phyloP scores from a whole-genome alignment of 2,329 filamentous ascomycete species.

The Thelonectria olida region DNA sequence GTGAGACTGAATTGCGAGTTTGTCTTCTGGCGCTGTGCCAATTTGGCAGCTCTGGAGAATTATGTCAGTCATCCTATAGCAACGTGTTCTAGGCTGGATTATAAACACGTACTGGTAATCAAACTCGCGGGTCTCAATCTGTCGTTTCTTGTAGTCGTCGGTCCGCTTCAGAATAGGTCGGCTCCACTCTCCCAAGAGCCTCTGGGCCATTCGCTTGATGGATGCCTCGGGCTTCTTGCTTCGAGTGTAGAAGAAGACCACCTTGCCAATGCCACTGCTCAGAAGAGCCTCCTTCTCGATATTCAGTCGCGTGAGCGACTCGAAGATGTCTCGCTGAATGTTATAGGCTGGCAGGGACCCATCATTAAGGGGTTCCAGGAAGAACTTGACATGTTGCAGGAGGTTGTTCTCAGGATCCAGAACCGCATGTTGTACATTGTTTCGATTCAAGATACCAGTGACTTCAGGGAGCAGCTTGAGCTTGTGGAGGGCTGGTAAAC shows the following conservation, averaged over 20 bases:
- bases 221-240: conserved; percentile 87
- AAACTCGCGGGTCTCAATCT: conserved; percentile 70
- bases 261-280: conserved; percentile 93
- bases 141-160: conserved; percentile 91
- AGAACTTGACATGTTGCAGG: conserved; percentile 93
- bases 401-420: conserved; percentile 96
- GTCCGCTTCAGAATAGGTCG: conserved; percentile 92
- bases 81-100: background rate
- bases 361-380: conserved; percentile 94
- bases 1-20: conserved; percentile 60
- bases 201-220: conserved; percentile 94
- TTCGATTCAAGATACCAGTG: conserved; percentile 86
- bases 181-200: conserved; percentile 94
- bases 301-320: conserved; percentile 79
- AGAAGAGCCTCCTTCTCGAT: conserved; percentile 91
- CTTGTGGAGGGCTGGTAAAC: conserved; percentile 89
- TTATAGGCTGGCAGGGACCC: conserved; percentile 95
- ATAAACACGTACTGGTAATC: conserved; percentile 66
- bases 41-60: conserved; percentile 59
- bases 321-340: conserved; percentile 94
- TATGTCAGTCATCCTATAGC: conserved; percentile 21
- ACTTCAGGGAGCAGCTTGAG: conserved; percentile 94
- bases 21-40: conserved; percentile 59
- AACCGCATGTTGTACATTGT: conserved; percentile 83
- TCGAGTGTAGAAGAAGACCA: conserved; percentile 96